Conservation (phyloP, 257 asterid species). For the Apocynum venetum region DNA sequence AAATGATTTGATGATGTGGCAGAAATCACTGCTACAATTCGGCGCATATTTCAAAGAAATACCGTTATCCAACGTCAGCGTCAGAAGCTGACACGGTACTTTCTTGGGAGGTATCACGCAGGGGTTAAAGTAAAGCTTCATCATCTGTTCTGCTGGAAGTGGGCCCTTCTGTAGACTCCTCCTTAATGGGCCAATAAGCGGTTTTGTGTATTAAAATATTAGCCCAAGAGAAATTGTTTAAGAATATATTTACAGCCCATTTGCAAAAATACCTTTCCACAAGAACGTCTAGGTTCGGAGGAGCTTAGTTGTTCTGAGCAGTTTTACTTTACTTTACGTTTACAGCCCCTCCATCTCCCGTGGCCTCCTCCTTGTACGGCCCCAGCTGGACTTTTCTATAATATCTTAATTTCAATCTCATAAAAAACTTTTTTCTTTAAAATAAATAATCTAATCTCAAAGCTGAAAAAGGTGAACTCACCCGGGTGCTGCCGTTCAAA, state of each 20-base stretch:
- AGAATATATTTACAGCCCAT: not conserved
- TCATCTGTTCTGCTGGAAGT: slow-evolving; percentile 11
- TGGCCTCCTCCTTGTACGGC: slow-evolving; percentile 9
- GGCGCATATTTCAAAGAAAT: slow-evolving; percentile 36
- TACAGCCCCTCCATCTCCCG: not conserved
- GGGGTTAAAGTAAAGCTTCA: not conserved
- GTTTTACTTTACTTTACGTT: not conserved
- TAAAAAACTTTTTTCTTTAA: no score
- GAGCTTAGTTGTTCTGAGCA: slow-evolving; percentile 20
- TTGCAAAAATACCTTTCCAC: not conserved
- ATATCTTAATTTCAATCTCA: not conserved
- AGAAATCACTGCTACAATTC: slow-evolving; percentile 7
- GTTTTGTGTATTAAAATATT: not conserved
- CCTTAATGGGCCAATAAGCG: not conserved
- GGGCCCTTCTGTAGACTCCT: slow-evolving; percentile 13
- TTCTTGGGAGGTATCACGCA: slow-evolving; percentile 26
- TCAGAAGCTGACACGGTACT: slow-evolving; percentile 38
- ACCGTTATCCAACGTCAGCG: slow-evolving; percentile 33
- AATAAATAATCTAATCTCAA: not conserved
- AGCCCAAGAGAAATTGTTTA: not conserved
- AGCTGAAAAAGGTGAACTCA: not conserved
- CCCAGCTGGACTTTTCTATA: slow-evolving; percentile 13
- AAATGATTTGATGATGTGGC: slow-evolving; percentile 22
- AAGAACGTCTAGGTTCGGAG: slow-evolving; percentile 28
- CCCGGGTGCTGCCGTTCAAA: not conserved